phyloP scores from a whole-genome alignment of 1,284 basidiomycete genomes.

The Cystobasidium pallidum region DNA sequence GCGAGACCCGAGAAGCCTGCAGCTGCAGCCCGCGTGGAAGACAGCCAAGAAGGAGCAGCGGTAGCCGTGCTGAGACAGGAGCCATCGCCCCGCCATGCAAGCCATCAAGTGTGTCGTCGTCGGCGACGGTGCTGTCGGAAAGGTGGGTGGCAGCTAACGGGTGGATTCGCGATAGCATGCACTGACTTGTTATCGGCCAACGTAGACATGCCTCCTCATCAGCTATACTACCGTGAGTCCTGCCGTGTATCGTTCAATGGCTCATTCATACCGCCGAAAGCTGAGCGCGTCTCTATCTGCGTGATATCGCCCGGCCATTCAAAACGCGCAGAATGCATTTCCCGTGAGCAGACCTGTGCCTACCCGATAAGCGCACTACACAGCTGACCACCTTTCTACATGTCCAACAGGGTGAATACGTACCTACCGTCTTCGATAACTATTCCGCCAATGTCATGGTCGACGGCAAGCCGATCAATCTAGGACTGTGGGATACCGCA shows the following conservation, averaged over 20 bases:
- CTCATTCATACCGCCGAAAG: background rate
- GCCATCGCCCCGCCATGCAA: slow-evolving; percentile 72
- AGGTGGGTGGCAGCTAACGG: slow-evolving; percentile 64
- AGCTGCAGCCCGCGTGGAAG: background rate
- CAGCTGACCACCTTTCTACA: too few relatives aligned
- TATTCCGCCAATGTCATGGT: slow-evolving; percentile 87
- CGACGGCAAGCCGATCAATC: slow-evolving; percentile 95
- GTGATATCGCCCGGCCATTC: slow-evolving; percentile 1
- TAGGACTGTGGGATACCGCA: slow-evolving; percentile 98
- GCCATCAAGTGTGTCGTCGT: slow-evolving; percentile 97
- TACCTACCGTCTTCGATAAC: slow-evolving; percentile 94
- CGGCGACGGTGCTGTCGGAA: slow-evolving; percentile 99
- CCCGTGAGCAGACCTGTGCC: slow-evolving; percentile 81
- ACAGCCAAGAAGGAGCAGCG: slow-evolving; percentile 3
- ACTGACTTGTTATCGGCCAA: slow-evolving; percentile 4
- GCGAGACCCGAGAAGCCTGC: background rate
- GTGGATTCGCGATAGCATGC: slow-evolving; percentile 3
- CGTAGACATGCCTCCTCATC: slow-evolving; percentile 90
- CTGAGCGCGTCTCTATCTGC: background rate
- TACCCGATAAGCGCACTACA: too few relatives aligned
- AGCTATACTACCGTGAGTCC: slow-evolving; percentile 78
- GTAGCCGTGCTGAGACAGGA: too few relatives aligned
- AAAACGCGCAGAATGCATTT: slow-evolving; percentile 69
- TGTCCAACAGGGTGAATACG: slow-evolving; percentile 79
- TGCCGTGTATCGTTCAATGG: background rate